Evolutionary conservation across 2,329 filamentous ascomycete genomes (phyloP).

Genomic region (Aspergillus sp.): DNA sequence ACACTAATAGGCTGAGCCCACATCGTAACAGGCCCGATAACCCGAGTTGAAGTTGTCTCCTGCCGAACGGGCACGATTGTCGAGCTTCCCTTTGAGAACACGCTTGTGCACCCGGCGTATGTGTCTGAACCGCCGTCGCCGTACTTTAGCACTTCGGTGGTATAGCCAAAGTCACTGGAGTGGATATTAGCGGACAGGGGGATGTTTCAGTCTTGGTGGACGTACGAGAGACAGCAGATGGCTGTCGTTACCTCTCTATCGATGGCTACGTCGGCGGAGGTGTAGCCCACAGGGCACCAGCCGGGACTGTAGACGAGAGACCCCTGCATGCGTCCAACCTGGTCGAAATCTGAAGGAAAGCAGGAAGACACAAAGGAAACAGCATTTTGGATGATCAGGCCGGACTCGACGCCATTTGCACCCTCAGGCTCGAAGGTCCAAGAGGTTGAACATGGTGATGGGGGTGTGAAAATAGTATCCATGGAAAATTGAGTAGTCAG

Average conservation of each 20-base stretch:
- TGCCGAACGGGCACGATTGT: constrained; percentile 3
- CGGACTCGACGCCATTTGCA: constrained; percentile 15
- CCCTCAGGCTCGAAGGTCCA: constrained; percentile 23
- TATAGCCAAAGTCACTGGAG: constrained; percentile 8
- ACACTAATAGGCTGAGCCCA: constrained; percentile 25
- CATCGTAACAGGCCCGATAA: constrained; percentile 27
- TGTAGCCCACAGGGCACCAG: constrained; percentile 26
- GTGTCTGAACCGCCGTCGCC: background rate
- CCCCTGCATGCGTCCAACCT: constrained; percentile 14
- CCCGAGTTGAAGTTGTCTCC: constrained; percentile 9
- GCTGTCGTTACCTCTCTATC: constrained; percentile 22
- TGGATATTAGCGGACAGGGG: background rate
- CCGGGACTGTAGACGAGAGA: constrained; percentile 24
- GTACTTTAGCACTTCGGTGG: background rate
- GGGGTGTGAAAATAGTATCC: constrained; percentile 22
- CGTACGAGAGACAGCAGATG: constrained; percentile 26
- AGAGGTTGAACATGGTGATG: constrained; percentile 17
- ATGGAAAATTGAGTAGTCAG: background rate
- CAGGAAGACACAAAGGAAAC: background rate
- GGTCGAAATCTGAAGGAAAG: constrained; percentile 12
- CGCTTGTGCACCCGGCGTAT: constrained; percentile 18
- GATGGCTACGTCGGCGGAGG: constrained; percentile 19
- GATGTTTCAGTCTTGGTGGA: background rate
- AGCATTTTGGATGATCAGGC: constrained; percentile 24
- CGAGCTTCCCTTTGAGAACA: constrained; percentile 2